phyloP scores from a whole-genome alignment of 257 asterid genomes.

The Salvia miltiorrhiza region DNA sequence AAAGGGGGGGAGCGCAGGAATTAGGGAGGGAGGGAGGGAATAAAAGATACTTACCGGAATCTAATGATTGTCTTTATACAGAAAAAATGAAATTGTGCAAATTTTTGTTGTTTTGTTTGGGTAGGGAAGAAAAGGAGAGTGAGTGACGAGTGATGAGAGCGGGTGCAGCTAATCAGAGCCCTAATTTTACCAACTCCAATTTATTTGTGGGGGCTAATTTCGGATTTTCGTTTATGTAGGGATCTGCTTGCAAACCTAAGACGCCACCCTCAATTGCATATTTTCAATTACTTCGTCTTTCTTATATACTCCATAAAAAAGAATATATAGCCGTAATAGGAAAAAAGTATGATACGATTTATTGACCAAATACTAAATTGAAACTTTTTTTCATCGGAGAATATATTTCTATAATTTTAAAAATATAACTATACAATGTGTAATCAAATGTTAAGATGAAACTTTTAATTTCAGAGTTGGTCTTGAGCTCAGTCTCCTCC shows the following conservation, averaged over 20 bases:
- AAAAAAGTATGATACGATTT: too few species aligned
- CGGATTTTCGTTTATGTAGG: constrained; percentile 13
- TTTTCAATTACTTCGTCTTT: too few species aligned
- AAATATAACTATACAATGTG: too few species aligned
- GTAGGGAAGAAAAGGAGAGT: constrained; percentile 16
- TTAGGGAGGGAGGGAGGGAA: constrained; percentile 1
- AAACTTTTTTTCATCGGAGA: too few species aligned
- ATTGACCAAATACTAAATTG: too few species aligned
- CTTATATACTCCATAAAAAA: too few species aligned
- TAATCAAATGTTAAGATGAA: too few species aligned
- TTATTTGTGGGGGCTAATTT: constrained; percentile 33
- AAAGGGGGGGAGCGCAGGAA: constrained; percentile 13
- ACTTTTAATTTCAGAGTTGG: too few species aligned
- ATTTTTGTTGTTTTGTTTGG: background rate
- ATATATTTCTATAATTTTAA: too few species aligned
- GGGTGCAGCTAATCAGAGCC: constrained; percentile 54
- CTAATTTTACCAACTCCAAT: constrained; percentile 28
- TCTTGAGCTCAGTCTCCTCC: too few species aligned
- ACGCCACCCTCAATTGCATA: too few species aligned
- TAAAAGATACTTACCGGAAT: constrained; percentile 17
- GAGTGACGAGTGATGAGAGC: constrained; percentile 44
- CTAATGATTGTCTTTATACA: constrained; percentile 17
- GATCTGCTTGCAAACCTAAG: constrained; percentile 6
- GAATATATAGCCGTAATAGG: too few species aligned
- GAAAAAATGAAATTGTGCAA: background rate